Conservation (phyloP, 441 rosid genomes). For the California macrophylla region DNA sequence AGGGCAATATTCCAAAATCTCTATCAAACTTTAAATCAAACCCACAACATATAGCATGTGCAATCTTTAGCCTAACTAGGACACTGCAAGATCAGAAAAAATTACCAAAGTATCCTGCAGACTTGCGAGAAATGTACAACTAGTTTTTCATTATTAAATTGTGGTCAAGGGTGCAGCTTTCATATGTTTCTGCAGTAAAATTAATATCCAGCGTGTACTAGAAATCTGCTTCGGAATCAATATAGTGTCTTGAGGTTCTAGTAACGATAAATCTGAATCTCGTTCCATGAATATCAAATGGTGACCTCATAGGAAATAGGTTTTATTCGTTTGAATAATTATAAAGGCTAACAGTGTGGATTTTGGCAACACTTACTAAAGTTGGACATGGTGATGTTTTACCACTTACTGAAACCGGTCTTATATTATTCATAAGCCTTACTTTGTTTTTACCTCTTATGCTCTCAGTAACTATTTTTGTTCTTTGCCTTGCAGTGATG, state of each 20-base stretch:
- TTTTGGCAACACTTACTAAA: neutral
- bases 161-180: neutral
- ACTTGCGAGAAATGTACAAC: neutral
- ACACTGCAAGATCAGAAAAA: neutral
- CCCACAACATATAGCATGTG: conserved; percentile 3
- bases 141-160: neutral
- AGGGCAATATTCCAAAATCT: neutral
- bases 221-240: neutral
- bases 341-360: neutral
- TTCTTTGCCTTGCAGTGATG: conserved; percentile 41
- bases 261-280: neutral
- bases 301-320: neutral
- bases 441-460: conserved; percentile 15
- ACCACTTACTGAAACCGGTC: neutral
- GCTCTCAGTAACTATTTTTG: conserved; percentile 11
- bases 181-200: neutral
- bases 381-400: neutral
- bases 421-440: neutral
- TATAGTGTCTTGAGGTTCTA: conserved; percentile 1
- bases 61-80: neutral
- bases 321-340: neutral
- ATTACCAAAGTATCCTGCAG: neutral
- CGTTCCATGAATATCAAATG: neutral
- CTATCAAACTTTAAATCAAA: neutral
- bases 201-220: neutral